phyloP scores from a whole-genome alignment of 2,329 filamentous ascomycete species.

The Alternaria triticina region DNA sequence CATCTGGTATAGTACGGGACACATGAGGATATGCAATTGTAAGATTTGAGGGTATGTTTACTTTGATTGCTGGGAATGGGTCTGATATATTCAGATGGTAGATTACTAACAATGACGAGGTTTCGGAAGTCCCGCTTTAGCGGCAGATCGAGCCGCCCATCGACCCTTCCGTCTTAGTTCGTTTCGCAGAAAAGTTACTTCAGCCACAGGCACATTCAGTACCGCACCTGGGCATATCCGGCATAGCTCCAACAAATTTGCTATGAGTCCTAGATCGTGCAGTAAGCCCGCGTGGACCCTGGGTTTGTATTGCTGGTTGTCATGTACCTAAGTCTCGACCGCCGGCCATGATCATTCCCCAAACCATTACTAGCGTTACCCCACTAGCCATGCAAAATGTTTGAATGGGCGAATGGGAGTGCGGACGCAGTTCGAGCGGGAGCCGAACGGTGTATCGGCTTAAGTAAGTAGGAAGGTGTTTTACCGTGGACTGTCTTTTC shows the following conservation, averaged over 20 bases:
- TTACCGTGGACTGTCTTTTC: not conserved
- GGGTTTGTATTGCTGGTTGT: not conserved
- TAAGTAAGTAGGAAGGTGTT: slow-evolving; percentile 12
- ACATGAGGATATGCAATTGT: slow-evolving; percentile 3
- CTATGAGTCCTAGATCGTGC: not conserved
- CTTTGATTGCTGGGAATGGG: not conserved
- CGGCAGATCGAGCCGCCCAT: slow-evolving; percentile 13
- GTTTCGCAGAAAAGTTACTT: not conserved
- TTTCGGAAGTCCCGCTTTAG: slow-evolving; percentile 6
- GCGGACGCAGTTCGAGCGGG: not conserved
- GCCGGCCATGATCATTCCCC: slow-evolving; percentile 10
- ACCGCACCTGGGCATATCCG: not conserved
- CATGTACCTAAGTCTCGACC: not conserved
- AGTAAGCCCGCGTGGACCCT: slow-evolving; percentile 6
- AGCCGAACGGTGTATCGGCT: slow-evolving; percentile 26
- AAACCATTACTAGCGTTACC: slow-evolving; percentile 29
- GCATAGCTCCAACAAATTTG: slow-evolving; percentile 1
- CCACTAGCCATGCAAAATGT: slow-evolving; percentile 25
- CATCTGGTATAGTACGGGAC: slow-evolving; percentile 26
- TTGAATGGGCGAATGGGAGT: slow-evolving; percentile 19
- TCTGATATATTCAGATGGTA: slow-evolving; percentile 4
- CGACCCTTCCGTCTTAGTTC: not conserved
- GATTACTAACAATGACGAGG: slow-evolving; percentile 24
- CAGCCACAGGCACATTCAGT: not conserved
- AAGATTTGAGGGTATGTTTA: not conserved